These are phyloP conservation scores for Capronia coronata DNA, from an alignment of 2,329 filamentous ascomycete species.

Conservation along the genomic window DNA sequence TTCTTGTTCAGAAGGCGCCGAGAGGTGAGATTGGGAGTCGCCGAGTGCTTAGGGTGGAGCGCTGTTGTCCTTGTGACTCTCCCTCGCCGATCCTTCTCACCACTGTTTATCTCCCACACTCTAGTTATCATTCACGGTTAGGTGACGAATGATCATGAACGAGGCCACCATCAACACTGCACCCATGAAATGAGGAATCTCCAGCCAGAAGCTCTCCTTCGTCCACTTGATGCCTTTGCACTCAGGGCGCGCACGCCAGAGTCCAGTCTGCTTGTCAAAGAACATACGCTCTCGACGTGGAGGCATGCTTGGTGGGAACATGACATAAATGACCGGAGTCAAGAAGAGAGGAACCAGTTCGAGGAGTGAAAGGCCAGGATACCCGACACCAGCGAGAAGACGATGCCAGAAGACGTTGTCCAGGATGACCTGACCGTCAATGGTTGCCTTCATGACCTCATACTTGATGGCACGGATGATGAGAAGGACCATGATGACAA, in stretches of 20 bases:
- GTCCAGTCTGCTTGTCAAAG: conserved; percentile 3
- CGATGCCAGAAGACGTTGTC: conserved; percentile 12
- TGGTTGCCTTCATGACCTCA: not conserved
- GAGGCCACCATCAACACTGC: conserved; percentile 8
- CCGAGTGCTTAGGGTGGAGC: conserved; percentile 2
- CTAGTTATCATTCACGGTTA: not conserved
- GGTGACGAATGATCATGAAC: not conserved
- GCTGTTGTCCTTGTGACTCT: not conserved
- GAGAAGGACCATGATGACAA: conserved; percentile 8
- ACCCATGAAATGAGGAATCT: conserved; percentile 14
- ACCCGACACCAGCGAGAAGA: conserved; percentile 14
- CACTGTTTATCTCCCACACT: not conserved
- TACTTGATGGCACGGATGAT: not conserved
- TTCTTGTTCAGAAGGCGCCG: not conserved
- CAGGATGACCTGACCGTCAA: not conserved
- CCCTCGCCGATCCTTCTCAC: not conserved
- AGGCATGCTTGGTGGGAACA: conserved; percentile 24
- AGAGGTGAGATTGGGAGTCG: not conserved
- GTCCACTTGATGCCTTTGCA: conserved; percentile 17
- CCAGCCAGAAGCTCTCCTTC: conserved; percentile 16
- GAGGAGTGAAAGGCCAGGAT: conserved; percentile 16
- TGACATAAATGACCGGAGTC: conserved; percentile 18
- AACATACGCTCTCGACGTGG: conserved; percentile 17
- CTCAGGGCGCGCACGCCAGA: conserved; percentile 10
- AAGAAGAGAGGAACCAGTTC: conserved; percentile 15